A percentile compares a stretch with the other conserved stretches of the same genome.
These are phyloP conservation scores for Apiospora arundinis DNA, from an alignment of 2,329 filamentous ascomycete genomes.

Conservation along the genomic window DNA sequence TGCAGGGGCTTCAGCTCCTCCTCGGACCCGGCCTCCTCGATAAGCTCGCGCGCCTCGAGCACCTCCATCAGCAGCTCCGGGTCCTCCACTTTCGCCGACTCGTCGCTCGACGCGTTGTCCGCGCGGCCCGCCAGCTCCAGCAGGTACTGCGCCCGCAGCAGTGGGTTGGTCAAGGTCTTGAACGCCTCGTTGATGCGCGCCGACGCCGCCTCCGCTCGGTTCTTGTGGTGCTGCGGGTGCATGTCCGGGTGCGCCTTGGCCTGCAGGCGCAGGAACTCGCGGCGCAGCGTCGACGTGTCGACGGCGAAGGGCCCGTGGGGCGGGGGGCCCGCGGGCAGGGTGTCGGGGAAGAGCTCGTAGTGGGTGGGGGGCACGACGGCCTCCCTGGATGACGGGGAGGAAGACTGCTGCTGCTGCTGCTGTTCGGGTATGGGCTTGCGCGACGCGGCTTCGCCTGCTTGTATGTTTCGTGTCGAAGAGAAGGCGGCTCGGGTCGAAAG, in stretches of 20 bases:
- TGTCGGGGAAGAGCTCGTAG: conserved; percentile 88
- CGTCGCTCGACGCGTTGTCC: conserved; percentile 81
- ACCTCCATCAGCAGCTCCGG: conserved; percentile 77
- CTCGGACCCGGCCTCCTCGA: conserved; percentile 75
- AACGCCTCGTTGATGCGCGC: conserved; percentile 91
- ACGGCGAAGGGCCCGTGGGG: conserved; percentile 79
- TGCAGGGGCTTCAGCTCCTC: conserved; percentile 66
- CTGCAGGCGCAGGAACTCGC: conserved; percentile 88
- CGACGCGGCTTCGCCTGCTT: background rate
- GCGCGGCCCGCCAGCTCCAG: conserved; percentile 65
- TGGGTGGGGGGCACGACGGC: conserved; percentile 57
- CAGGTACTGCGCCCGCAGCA: conserved; percentile 88
- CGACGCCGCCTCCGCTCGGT: conserved; percentile 76
- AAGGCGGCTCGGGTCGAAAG: background rate
- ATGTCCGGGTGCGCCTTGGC: conserved; percentile 77
- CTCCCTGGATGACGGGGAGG: conserved; percentile 7
- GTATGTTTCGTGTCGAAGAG: background rate
- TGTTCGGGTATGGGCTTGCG: conserved; percentile 1
- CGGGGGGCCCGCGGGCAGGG: conserved; percentile 79
- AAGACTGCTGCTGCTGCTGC: background rate
- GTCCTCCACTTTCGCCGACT: conserved; percentile 72
- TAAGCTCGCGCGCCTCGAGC: conserved; percentile 77
- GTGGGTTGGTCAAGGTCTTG: conserved; percentile 78
- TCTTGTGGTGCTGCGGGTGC: conserved; percentile 59
- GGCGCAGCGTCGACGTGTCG: conserved; percentile 71